Conservation (phyloP, 2,329 filamentous ascomycete genomes). For the Metarhizium anisopliae region DNA sequence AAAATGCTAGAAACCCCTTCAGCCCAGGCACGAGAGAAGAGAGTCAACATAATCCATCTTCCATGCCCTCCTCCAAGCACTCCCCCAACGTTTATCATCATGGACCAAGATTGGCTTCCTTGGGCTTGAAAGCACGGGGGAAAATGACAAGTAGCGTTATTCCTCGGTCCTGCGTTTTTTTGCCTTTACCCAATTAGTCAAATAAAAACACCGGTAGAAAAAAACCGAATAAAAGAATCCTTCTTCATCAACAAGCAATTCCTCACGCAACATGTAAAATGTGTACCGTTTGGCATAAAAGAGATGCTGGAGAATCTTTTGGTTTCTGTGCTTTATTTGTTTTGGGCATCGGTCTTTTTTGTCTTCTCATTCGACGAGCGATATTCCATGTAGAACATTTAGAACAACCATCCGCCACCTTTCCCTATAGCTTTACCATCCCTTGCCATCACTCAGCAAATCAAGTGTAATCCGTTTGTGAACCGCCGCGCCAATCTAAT, state of each 20-base stretch:
- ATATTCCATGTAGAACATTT: conserved; percentile 26
- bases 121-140: neutral
- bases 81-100: conserved; percentile 2
- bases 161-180: neutral
- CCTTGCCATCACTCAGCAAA: conserved; percentile 38
- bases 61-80: conserved; percentile 8
- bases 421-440: conserved; percentile 22
- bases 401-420: conserved; percentile 23
- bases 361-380: conserved; percentile 15
- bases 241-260: neutral
- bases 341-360: conserved; percentile 15
- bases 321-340: conserved; percentile 27
- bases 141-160: neutral
- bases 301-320: neutral
- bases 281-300: neutral
- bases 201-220: neutral
- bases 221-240: neutral
- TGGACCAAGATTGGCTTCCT: conserved; percentile 7
- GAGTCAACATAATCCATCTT: conserved; percentile 18
- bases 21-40: conserved; percentile 11
- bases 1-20: conserved; percentile 25
- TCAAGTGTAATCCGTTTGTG: conserved; percentile 39
- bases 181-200: neutral
- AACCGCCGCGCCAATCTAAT: conserved; percentile 47
- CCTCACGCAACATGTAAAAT: conserved; percentile 1